Conservation (phyloP, 2,329 filamentous ascomycete species). For the Aulographum hederae region DNA sequence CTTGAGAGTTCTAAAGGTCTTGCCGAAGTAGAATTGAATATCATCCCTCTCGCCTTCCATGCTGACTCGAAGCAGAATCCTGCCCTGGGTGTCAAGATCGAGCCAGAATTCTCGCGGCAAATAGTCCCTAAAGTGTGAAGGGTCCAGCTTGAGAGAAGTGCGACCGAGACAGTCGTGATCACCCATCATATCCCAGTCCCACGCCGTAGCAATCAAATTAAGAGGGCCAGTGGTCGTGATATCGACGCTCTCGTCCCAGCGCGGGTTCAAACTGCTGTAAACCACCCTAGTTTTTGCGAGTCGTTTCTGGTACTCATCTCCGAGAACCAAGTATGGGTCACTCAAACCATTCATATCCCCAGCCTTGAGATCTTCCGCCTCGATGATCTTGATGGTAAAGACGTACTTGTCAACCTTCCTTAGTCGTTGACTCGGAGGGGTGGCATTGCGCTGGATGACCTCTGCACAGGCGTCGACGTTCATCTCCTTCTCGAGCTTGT, state of each 20-base stretch:
- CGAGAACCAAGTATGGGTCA: slow-evolving; percentile 91
- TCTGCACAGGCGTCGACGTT: slow-evolving; percentile 83
- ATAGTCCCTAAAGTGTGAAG: slow-evolving; percentile 92
- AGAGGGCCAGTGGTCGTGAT: slow-evolving; percentile 83
- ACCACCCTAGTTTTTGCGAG: slow-evolving; percentile 88
- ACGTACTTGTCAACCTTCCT: slow-evolving; percentile 68
- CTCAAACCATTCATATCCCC: slow-evolving; percentile 89
- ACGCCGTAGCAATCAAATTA: slow-evolving; percentile 91
- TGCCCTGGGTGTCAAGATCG: slow-evolving; percentile 86
- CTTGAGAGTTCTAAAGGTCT: slow-evolving; percentile 88
- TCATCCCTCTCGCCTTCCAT: slow-evolving; percentile 99
- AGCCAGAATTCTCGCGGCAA: slow-evolving; percentile 94
- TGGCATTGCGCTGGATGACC: slow-evolving; percentile 54
- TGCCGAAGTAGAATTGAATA: slow-evolving; percentile 96
- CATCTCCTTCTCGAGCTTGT: slow-evolving; percentile 75
- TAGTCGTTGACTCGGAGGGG: slow-evolving; percentile 42
- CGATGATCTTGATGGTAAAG: slow-evolving; percentile 96
- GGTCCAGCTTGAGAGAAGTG: slow-evolving; percentile 95
- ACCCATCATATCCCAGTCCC: slow-evolving; percentile 95
- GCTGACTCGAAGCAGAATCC: slow-evolving; percentile 74
- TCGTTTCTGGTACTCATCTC: slow-evolving; percentile 94
- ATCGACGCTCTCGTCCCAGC: slow-evolving; percentile 95
- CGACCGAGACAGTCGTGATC: slow-evolving; percentile 95
- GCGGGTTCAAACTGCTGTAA: slow-evolving; percentile 74
- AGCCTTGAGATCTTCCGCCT: slow-evolving; percentile 94